These are phyloP conservation scores for Actinomucor elegans DNA, from an alignment of 371 early-diverging fungal genomes.

Conservation along the genomic window DNA sequence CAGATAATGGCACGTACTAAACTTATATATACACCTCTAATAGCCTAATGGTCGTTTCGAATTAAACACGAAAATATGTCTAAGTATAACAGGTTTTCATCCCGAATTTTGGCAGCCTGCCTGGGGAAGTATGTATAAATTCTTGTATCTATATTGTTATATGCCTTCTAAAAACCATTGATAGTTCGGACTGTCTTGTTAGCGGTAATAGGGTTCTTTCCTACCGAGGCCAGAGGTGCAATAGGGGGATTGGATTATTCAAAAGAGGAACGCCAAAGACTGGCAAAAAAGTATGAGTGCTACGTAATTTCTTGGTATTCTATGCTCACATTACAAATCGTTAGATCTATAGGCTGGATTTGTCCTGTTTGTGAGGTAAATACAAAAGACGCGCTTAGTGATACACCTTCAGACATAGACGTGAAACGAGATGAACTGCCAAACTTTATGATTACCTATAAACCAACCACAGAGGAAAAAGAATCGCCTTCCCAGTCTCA, in stretches of 20 bases:
- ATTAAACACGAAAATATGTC: conserved; percentile 87
- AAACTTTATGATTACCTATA: conserved; percentile 20
- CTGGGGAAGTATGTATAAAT: conserved; percentile 72
- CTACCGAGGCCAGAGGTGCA: conserved; percentile 75
- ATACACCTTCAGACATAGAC: conserved; percentile 10
- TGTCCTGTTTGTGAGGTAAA: conserved; percentile 27
- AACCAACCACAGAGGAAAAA: background rate
- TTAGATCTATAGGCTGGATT: conserved; percentile 30
- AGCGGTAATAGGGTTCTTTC: conserved; percentile 80
- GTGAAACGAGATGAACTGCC: conserved; percentile 20
- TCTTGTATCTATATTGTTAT: background rate
- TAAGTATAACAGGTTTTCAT: conserved; percentile 91
- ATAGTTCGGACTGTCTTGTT: conserved; percentile 82
- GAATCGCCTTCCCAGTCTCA: too few species aligned
- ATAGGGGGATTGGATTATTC: conserved; percentile 83
- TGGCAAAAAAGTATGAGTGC: conserved; percentile 60
- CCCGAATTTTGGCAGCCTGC: conserved; percentile 95
- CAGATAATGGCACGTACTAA: too few species aligned
- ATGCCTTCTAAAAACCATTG: background rate
- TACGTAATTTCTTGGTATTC: background rate
- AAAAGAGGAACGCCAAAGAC: conserved; percentile 60
- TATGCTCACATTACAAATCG: too few species aligned
- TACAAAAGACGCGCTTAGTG: conserved; percentile 26
- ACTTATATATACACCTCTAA: too few species aligned
- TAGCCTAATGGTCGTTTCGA: conserved; percentile 92